A percentile compares a stretch with the other conserved stretches of the same genome.
These are phyloP conservation scores for Yamadazyma nakazawae DNA, from an alignment of 805 yeast genomes.

Conservation along the genomic window DNA sequence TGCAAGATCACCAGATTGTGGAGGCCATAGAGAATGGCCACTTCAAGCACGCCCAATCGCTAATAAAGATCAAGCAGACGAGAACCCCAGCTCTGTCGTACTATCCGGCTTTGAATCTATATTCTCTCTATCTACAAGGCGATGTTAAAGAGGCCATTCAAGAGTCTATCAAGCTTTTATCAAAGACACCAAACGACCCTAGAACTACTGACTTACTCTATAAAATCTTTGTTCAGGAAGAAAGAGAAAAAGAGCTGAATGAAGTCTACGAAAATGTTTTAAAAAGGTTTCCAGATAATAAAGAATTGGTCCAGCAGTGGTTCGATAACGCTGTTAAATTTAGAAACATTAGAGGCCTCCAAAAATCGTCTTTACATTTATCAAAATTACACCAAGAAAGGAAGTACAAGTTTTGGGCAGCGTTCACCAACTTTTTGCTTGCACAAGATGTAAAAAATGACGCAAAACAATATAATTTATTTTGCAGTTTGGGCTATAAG, in stretches of 20 bases:
- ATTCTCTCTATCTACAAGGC: conserved; percentile 32
- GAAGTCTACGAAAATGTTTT: conserved; percentile 56
- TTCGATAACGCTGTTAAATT: conserved; percentile 48
- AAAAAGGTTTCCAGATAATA: conserved; percentile 51
- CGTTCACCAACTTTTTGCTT: conserved; percentile 49
- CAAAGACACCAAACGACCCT: conserved; percentile 52
- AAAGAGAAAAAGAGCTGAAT: conserved; percentile 35
- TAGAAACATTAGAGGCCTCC: conserved; percentile 50
- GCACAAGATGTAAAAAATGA: conserved; percentile 19
- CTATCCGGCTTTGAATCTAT: conserved; percentile 45
- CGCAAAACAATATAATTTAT: conserved; percentile 47
- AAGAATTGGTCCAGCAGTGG: conserved; percentile 51
- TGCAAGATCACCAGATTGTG: conserved; percentile 19
- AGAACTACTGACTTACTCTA: conserved; percentile 48
- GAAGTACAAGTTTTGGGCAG: conserved; percentile 49
- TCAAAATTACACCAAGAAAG: conserved; percentile 27
- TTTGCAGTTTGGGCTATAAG: conserved; percentile 59
- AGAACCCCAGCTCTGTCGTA: conserved; percentile 58
- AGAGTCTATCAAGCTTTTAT: conserved; percentile 24
- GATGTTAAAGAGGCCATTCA: conserved; percentile 29
- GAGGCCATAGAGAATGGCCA: conserved; percentile 52
- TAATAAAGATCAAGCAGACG: conserved; percentile 46
- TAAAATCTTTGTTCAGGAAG: conserved; percentile 41
- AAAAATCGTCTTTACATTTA: conserved; percentile 47
- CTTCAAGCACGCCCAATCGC: conserved; percentile 49